Percentiles rank a stretch among this genome's conserved stretches.
These are phyloP conservation scores for Fusarium oligoseptatum DNA, from an alignment of 2,329 filamentous ascomycete genomes.

Conservation along the genomic window DNA sequence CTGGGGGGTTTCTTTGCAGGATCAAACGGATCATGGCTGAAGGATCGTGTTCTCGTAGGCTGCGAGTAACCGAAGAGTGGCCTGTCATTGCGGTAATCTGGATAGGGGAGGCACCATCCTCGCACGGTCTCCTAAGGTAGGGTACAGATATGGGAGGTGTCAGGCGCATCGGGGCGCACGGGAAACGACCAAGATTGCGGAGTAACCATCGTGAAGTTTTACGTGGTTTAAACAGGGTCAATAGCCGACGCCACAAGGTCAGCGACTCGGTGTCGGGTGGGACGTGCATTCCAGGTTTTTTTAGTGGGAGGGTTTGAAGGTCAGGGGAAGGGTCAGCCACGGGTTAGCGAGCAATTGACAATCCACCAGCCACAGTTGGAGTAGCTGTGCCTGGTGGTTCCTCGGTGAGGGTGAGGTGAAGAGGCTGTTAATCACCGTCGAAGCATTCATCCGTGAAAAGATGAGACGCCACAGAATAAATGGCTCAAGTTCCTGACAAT, in stretches of 20 bases:
- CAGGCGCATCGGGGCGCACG: constrained; percentile 34
- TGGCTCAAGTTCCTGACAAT: not conserved
- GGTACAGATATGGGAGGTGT: not conserved
- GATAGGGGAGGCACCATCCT: constrained; percentile 33
- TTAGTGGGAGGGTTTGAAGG: constrained; percentile 9
- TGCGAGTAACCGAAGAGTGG: constrained; percentile 5
- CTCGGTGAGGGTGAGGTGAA: not conserved
- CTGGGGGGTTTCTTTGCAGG: not conserved
- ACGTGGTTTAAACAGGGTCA: constrained; percentile 37
- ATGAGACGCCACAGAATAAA: not conserved
- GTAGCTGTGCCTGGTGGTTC: constrained; percentile 4
- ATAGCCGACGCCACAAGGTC: constrained; percentile 46
- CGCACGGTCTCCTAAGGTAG: constrained; percentile 33
- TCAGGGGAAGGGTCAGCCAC: constrained; percentile 15
- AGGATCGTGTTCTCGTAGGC: constrained; percentile 13
- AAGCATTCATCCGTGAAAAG: not conserved
- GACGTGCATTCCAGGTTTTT: constrained; percentile 25
- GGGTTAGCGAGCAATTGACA: not conserved
- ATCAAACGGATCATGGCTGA: constrained; percentile 6
- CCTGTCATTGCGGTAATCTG: constrained; percentile 9
- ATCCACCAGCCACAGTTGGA: constrained; percentile 29
- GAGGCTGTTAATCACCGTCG: not conserved
- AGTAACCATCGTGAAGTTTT: constrained; percentile 45
- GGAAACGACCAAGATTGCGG: constrained; percentile 43
- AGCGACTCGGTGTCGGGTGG: not conserved